phyloP scores from a whole-genome alignment of 805 yeast genomes.

The Lipomyces japonicus region DNA sequence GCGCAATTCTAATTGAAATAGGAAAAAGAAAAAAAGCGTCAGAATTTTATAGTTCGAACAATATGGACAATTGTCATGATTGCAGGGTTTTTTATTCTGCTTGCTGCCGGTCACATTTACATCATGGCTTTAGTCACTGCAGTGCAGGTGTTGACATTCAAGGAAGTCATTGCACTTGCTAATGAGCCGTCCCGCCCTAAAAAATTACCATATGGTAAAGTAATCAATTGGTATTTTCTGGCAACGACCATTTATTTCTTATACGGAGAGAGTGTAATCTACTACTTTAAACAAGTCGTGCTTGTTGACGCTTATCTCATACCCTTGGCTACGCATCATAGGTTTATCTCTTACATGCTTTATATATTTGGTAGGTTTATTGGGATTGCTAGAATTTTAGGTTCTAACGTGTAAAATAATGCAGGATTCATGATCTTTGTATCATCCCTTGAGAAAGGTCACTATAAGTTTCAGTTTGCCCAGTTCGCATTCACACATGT shows the following conservation, averaged over 20 bases:
- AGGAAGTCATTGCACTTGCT: slow-evolving; percentile 83
- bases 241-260: slow-evolving; percentile 82
- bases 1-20: too few relatives aligned
- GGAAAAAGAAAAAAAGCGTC: slow-evolving; percentile 66
- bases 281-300: slow-evolving; percentile 56
- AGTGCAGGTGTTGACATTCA: slow-evolving; percentile 79
- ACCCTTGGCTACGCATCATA: slow-evolving; percentile 70
- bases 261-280: slow-evolving; percentile 78
- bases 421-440: slow-evolving; percentile 88
- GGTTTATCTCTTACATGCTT: slow-evolving; percentile 74
- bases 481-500: slow-evolving; percentile 92
- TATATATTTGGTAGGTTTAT: slow-evolving; percentile 44
- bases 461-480: slow-evolving; percentile 85
- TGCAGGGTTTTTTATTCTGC: slow-evolving; percentile 58
- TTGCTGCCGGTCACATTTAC: slow-evolving; percentile 83
- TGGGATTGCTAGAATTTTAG: too few relatives aligned
- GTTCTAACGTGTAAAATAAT: not conserved
- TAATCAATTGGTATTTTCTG: slow-evolving; percentile 46
- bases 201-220: slow-evolving; percentile 58
- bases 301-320: slow-evolving; percentile 52
- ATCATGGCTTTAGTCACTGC: slow-evolving; percentile 66
- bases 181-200: slow-evolving; percentile 79
- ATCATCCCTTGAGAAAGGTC: slow-evolving; percentile 81
- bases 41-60: slow-evolving; percentile 80
- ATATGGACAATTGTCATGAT: slow-evolving; percentile 95